phyloP scores from a whole-genome alignment of 2,329 filamentous ascomycete species.

The Gnomoniopsis smithogilvyi region DNA sequence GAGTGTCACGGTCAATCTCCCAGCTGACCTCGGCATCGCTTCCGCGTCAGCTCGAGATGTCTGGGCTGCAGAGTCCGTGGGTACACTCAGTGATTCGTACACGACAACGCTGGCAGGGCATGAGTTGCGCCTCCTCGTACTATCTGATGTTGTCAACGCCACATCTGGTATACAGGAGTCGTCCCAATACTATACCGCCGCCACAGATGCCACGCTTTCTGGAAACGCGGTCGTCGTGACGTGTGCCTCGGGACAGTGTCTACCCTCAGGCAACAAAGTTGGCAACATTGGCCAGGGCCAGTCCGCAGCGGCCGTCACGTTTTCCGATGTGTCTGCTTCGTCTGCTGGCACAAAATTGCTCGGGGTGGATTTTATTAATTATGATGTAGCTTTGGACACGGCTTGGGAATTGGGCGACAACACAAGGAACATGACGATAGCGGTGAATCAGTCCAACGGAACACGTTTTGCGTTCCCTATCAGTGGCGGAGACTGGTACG shows the following conservation, averaged over 20 bases:
- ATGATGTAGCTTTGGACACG: slow-evolving; percentile 41
- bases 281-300: slow-evolving; percentile 33
- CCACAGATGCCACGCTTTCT: slow-evolving; percentile 30
- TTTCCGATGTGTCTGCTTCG: slow-evolving; percentile 29
- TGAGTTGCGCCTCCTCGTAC: slow-evolving; percentile 36
- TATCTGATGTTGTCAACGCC: slow-evolving; percentile 30
- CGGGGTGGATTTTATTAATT: slow-evolving; percentile 50
- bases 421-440: slow-evolving; percentile 46
- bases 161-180: slow-evolving; percentile 16
- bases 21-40: slow-evolving; percentile 35
- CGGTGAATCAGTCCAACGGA: slow-evolving; percentile 41
- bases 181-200: slow-evolving; percentile 36
- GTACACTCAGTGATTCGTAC: slow-evolving; percentile 29
- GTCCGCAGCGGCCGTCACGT: slow-evolving; percentile 26
- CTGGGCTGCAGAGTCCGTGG: slow-evolving; percentile 35
- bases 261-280: slow-evolving; percentile 41
- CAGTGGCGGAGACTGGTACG: slow-evolving; percentile 48
- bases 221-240: slow-evolving; percentile 32
- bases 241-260: slow-evolving; percentile 37
- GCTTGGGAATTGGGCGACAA: slow-evolving; percentile 44
- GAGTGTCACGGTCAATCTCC: slow-evolving; percentile 38
- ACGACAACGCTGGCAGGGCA: slow-evolving; percentile 33
- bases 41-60: slow-evolving; percentile 36
- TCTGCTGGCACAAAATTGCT: slow-evolving; percentile 35
- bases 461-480: slow-evolving; percentile 46